phyloP scores from a whole-genome alignment of 192 early-diverging fungal genomes.

The Backusella tarrabulga region DNA sequence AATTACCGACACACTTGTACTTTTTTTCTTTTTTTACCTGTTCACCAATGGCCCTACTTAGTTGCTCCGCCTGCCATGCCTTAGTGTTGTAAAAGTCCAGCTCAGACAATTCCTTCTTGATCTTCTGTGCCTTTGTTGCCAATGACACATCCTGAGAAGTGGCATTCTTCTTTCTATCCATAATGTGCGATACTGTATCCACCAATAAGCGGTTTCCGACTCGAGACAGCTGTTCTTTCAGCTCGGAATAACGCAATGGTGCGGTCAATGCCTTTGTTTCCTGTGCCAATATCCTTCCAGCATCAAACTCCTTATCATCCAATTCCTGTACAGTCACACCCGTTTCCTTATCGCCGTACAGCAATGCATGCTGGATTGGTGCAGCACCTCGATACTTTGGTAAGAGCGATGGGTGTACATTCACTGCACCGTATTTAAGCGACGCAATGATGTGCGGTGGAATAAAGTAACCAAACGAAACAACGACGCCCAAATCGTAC shows the following conservation, averaged over 20 bases:
- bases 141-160: constrained; percentile 57
- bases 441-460: constrained; percentile 65
- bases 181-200: constrained; percentile 59
- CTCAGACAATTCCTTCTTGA: constrained; percentile 52
- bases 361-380: constrained; percentile 82
- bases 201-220: constrained; percentile 63
- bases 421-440: constrained; percentile 72
- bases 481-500: constrained; percentile 88
- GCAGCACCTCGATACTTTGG: constrained; percentile 93
- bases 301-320: constrained; percentile 77
- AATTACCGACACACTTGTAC: background rate
- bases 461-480: constrained; percentile 92
- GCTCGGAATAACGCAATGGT: background rate
- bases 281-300: constrained; percentile 80
- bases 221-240: constrained; percentile 38
- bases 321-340: constrained; percentile 90
- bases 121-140: constrained; percentile 72
- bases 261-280: constrained; percentile 13
- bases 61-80: constrained; percentile 57
- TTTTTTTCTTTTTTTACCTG: constrained; percentile 44
- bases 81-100: constrained; percentile 63
- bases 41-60: constrained; percentile 72
- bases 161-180: constrained; percentile 55
- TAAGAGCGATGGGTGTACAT: constrained; percentile 92
- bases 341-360: constrained; percentile 68